Conservation (phyloP, 768 basidiomycete species). For the Naganishia vaughanmartiniae region DNA sequence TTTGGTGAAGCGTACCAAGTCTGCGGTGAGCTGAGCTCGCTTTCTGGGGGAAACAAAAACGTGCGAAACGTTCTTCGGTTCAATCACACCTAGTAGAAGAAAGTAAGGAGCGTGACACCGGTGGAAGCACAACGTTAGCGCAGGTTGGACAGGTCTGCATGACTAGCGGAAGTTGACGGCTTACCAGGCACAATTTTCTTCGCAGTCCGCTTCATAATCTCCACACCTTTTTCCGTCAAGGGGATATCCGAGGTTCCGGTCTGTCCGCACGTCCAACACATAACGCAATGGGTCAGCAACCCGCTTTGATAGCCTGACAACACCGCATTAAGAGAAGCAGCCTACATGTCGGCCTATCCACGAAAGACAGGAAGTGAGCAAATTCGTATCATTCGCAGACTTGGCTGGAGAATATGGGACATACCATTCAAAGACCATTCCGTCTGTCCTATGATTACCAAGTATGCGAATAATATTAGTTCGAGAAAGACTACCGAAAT, state of each 20-base stretch:
- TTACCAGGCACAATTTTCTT: constrained; percentile 73
- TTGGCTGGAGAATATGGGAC: constrained; percentile 46
- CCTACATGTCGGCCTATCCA: constrained; percentile 24
- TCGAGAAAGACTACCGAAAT: not conserved
- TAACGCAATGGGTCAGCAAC: not conserved
- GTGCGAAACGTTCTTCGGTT: constrained; percentile 71
- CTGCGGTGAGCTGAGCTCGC: constrained; percentile 81
- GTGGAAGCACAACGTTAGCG: not conserved
- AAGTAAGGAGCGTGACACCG: not conserved
- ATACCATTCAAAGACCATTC: constrained; percentile 84
- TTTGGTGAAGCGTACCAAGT: constrained; percentile 55
- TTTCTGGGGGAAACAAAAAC: constrained; percentile 81
- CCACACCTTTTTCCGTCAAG: constrained; percentile 71
- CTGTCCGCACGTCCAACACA: constrained; percentile 53
- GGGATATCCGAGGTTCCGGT: constrained; percentile 87
- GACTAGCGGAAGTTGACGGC: constrained; percentile 25
- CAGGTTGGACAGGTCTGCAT: not conserved
- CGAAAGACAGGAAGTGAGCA: not conserved
- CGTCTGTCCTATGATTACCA: constrained; percentile 69
- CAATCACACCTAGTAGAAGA: constrained; percentile 62
- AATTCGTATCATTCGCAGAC: not conserved
- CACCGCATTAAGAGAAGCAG: constrained; percentile 27
- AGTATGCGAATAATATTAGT: not conserved
- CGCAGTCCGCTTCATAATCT: constrained; percentile 64
- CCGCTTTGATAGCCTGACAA: not conserved